phyloP scores from a whole-genome alignment of 345 rosid species.

The Salix brachista region DNA sequence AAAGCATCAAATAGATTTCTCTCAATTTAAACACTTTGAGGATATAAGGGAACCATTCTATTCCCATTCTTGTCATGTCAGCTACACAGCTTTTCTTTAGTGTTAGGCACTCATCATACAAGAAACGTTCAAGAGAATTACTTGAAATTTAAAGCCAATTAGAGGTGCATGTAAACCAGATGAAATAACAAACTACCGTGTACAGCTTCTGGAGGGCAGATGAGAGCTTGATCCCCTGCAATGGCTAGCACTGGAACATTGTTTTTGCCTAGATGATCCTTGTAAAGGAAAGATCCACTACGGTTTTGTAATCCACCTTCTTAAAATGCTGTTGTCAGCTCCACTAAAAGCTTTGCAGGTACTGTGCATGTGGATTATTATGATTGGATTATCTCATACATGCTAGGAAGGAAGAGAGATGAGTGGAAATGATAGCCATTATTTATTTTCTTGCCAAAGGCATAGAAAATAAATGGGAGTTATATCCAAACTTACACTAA shows the following conservation, averaged over 20 bases:
- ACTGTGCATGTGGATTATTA: slow-evolving; percentile 48
- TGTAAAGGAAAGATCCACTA: slow-evolving; percentile 59
- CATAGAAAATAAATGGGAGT: not conserved
- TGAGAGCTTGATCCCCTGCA: slow-evolving; percentile 77
- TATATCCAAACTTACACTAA: no score
- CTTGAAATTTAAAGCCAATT: not conserved
- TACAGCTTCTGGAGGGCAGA: slow-evolving; percentile 84
- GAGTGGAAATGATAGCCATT: not conserved
- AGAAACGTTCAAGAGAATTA: not conserved
- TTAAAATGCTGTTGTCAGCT: slow-evolving; percentile 59
- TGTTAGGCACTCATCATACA: not conserved
- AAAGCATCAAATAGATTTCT: no score
- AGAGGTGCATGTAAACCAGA: not conserved
- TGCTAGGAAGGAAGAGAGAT: not conserved
- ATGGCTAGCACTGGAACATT: slow-evolving; percentile 69
- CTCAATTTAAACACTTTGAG: no score
- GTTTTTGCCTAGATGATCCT: slow-evolving; percentile 60
- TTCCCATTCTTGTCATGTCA: not conserved
- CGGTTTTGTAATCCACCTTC: slow-evolving; percentile 60
- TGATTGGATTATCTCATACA: not conserved
- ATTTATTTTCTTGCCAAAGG: not conserved
- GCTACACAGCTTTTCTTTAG: not conserved
- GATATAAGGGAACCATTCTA: not conserved
- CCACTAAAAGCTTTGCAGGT: slow-evolving; percentile 67
- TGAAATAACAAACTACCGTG: slow-evolving; percentile 42